Percentiles rank a stretch among this genome's conserved stretches.
These are phyloP conservation scores for Nepenthes alata DNA, from an alignment of 179 eudicot species.

Conservation along the genomic window DNA sequence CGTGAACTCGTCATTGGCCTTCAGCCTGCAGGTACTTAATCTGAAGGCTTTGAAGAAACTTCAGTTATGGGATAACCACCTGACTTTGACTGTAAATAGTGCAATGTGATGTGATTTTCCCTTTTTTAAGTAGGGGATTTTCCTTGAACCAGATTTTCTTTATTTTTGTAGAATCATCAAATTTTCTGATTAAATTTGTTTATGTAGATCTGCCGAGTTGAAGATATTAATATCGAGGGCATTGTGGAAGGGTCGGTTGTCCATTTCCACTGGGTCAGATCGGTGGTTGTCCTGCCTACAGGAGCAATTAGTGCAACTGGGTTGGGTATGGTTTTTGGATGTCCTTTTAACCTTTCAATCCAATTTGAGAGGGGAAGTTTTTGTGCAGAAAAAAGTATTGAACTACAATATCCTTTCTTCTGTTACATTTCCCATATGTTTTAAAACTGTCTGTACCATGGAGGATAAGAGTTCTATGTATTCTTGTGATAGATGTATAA, in stretches of 20 bases:
- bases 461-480: too few relatives aligned
- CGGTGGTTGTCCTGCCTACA: constrained; percentile 39
- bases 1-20: constrained; percentile 72
- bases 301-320: constrained; percentile 84
- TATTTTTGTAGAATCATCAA: not conserved
- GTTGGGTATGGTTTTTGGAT: constrained; percentile 40
- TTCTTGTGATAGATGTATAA: too few relatives aligned
- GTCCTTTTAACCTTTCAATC: not conserved
- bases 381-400: too few relatives aligned
- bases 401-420: too few relatives aligned
- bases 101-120: too few relatives aligned
- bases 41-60: not conserved
- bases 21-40: constrained; percentile 71
- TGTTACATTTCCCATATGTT: too few relatives aligned
- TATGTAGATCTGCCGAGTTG: constrained; percentile 79
- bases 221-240: constrained; percentile 66
- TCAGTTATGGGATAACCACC: not conserved
- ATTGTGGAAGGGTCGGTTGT: constrained; percentile 72
- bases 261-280: constrained; percentile 85
- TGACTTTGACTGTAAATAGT: not conserved
- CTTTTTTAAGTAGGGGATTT: not conserved
- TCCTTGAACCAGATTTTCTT: too few relatives aligned
- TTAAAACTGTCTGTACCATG: too few relatives aligned
- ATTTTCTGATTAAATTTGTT: constrained; percentile 6
- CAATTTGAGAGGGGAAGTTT: too few relatives aligned